Evolutionary conservation across 768 basidiomycete species (phyloP).

Genomic region (Wakefieldia striispora): DNA sequence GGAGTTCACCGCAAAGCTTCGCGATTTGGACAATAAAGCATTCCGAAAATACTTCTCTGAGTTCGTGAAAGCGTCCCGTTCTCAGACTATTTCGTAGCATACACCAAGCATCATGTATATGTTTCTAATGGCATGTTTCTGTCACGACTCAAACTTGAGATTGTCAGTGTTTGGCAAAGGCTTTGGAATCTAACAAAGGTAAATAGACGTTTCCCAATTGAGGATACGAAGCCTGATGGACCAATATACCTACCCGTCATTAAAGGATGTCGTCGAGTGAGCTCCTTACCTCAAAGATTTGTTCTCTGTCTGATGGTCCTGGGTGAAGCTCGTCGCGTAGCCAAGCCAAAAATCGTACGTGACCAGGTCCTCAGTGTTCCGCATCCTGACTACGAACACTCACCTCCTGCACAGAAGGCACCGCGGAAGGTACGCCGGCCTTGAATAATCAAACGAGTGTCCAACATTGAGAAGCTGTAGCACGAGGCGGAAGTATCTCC

Average conservation of each 20-base stretch:
- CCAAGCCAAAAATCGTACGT: slow-evolving; percentile 44
- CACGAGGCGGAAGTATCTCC: slow-evolving; percentile 73
- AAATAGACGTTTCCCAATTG: slow-evolving; percentile 27
- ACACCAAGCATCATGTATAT: slow-evolving; percentile 2
- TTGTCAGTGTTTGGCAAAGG: slow-evolving; percentile 28
- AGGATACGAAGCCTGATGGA: slow-evolving; percentile 14
- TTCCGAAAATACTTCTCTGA: slow-evolving; percentile 89
- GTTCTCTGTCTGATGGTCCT: slow-evolving; percentile 12
- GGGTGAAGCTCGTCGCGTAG: slow-evolving; percentile 27
- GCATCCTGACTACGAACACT: slow-evolving; percentile 15
- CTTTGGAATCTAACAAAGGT: slow-evolving; percentile 32
- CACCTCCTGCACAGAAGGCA: slow-evolving; percentile 36
- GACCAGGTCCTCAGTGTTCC: slow-evolving; percentile 17
- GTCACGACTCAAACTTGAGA: not conserved
- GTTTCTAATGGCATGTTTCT: not conserved
- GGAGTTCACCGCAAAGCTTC: slow-evolving; percentile 76
- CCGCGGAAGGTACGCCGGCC: slow-evolving; percentile 42
- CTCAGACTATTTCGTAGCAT: slow-evolving; percentile 48
- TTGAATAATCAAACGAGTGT: not conserved
- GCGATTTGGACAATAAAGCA: slow-evolving; percentile 67
- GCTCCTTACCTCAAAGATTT: slow-evolving; percentile 1
- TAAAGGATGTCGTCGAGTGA: slow-evolving; percentile 31
- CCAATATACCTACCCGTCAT: slow-evolving; percentile 9
- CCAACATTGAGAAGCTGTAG: slow-evolving; percentile 36
- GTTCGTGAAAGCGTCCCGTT: slow-evolving; percentile 71